A percentile compares a stretch with the other conserved stretches of the same genome.
These are phyloP conservation scores for Globisporangium spiculum DNA, from an alignment of 352 stramenopile species.

Conservation along the genomic window DNA sequence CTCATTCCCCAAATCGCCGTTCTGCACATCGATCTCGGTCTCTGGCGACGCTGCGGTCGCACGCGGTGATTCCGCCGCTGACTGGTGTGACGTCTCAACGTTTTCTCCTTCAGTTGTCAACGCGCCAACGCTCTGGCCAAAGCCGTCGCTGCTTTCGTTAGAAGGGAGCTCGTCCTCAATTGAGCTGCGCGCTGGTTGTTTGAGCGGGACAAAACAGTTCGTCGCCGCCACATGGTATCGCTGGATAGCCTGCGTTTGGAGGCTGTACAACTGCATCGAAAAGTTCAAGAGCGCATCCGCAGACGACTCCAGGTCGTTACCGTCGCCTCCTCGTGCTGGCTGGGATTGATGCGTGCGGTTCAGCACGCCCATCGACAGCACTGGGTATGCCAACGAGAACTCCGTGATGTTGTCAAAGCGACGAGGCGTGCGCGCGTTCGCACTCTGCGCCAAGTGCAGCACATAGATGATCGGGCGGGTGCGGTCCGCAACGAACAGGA, in stretches of 20 bases:
- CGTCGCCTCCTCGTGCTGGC: slow-evolving; percentile 29
- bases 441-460: slow-evolving; percentile 50
- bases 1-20: slow-evolving; percentile 18
- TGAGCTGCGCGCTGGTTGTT: slow-evolving; percentile 19
- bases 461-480: slow-evolving; percentile 59
- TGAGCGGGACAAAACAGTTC: slow-evolving; percentile 52
- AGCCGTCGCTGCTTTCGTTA: slow-evolving; percentile 23
- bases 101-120: slow-evolving; percentile 67
- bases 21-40: slow-evolving; percentile 65
- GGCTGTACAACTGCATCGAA: slow-evolving; percentile 78
- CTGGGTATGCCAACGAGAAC: slow-evolving; percentile 72
- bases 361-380: slow-evolving; percentile 72
- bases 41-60: slow-evolving; percentile 50
- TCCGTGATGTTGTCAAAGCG: slow-evolving; percentile 82
- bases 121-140: slow-evolving; percentile 69
- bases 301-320: slow-evolving; percentile 22
- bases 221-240: slow-evolving; percentile 69
- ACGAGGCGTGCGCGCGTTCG: slow-evolving; percentile 34
- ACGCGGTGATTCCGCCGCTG: slow-evolving; percentile 60
- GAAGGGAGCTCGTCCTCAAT: slow-evolving; percentile 47
- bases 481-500: slow-evolving; percentile 78
- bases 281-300: slow-evolving; percentile 33
- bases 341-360: slow-evolving; percentile 43
- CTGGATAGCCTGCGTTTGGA: slow-evolving; percentile 84
- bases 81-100: slow-evolving; percentile 57